These are phyloP conservation scores for Ustilago shanxiensis DNA, from an alignment of 1,284 basidiomycete genomes.

Conservation along the genomic window DNA sequence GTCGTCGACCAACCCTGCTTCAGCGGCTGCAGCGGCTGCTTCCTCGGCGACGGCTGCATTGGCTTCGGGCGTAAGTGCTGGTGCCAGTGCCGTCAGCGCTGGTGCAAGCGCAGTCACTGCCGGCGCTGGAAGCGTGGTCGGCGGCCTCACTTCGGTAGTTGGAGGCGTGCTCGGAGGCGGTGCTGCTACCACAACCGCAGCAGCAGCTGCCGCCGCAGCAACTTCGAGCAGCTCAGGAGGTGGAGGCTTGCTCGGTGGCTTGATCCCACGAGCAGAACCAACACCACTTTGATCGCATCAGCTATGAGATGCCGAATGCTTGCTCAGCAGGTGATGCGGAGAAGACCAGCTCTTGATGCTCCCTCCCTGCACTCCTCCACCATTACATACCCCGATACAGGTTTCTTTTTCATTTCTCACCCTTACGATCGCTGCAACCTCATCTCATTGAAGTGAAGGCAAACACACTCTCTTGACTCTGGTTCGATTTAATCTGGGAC, in stretches of 20 bases:
- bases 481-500: constrained; percentile 1
- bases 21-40: constrained; percentile 5
- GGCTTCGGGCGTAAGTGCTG: background rate
- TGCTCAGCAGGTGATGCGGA: constrained; percentile 7
- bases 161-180: background rate
- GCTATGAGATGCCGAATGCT: constrained; percentile 2
- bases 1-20: constrained; percentile 17
- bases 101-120: background rate
- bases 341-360: constrained; percentile 7
- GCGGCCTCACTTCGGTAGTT: background rate
- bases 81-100: background rate
- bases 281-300: background rate
- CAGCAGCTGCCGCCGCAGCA: background rate
- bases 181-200: background rate
- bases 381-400: background rate
- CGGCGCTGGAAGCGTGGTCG: background rate
- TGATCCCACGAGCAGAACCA: background rate
- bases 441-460: background rate
- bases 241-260: constrained; percentile 1
- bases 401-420: too few relatives aligned
- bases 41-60: constrained; percentile 1
- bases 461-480: constrained; percentile 7
- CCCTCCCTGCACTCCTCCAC: background rate
- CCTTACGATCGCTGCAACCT: too few relatives aligned
- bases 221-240: background rate